Evolutionary conservation across 371 early-diverging fungal species (phyloP).

Genomic region (Basidiobolus meristosporus): DNA sequence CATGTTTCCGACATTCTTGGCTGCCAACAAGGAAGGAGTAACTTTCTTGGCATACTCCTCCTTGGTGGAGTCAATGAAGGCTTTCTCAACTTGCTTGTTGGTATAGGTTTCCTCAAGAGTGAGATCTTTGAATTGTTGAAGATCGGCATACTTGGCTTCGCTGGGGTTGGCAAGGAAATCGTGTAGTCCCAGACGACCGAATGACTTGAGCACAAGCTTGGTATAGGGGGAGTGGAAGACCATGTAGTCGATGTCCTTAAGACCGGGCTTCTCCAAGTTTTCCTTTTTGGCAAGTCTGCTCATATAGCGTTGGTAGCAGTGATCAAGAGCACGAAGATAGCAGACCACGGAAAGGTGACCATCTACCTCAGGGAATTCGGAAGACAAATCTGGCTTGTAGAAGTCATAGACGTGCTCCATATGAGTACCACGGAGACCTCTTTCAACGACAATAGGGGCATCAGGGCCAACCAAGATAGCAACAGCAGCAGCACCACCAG

Average conservation of each 20-base stretch:
- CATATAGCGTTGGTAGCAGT: slow-evolving; percentile 68
- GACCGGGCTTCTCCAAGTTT: slow-evolving; percentile 24
- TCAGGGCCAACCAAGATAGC: slow-evolving; percentile 88
- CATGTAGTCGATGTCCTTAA: slow-evolving; percentile 57
- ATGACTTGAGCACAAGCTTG: slow-evolving; percentile 86
- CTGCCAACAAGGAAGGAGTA: slow-evolving; percentile 54
- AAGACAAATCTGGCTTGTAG: slow-evolving; percentile 90
- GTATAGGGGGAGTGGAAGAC: slow-evolving; percentile 93
- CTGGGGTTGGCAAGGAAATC: slow-evolving; percentile 71
- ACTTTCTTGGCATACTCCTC: slow-evolving; percentile 53
- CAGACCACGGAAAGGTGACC: slow-evolving; percentile 83
- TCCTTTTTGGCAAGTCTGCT: slow-evolving; percentile 37
- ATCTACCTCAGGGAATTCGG: slow-evolving; percentile 92
- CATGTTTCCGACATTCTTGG: slow-evolving; percentile 92
- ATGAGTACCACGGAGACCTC: slow-evolving; percentile 71
- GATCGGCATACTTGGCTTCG: slow-evolving; percentile 32
- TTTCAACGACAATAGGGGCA: slow-evolving; percentile 86
- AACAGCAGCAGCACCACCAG: slow-evolving; percentile 89
- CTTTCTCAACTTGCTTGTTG: slow-evolving; percentile 77
- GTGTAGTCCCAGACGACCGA: neutral
- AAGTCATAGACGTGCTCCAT: slow-evolving; percentile 97
- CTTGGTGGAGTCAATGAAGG: slow-evolving; percentile 65
- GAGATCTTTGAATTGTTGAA: slow-evolving; percentile 29
- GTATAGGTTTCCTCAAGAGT: slow-evolving; percentile 52
- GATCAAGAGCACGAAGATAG: slow-evolving; percentile 81